Conservation (phyloP, 148 eudicot genomes). For the Talinum fruticosum region DNA sequence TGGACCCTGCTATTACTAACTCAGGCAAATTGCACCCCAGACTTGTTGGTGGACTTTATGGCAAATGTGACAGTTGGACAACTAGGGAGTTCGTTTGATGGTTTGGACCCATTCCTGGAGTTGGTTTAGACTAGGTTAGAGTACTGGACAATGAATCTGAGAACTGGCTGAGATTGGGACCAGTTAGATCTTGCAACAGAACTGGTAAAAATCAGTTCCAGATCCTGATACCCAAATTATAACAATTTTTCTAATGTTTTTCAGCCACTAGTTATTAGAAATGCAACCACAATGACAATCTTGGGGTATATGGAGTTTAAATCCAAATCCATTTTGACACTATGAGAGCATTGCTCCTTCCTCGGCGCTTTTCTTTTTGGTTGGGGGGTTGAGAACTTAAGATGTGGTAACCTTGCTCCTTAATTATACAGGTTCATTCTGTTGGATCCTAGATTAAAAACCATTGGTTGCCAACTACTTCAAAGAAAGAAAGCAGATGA, state of each 20-base stretch:
- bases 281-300: not conserved
- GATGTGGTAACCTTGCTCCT: too few species aligned
- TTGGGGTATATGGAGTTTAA: not conserved
- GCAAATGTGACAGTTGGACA: not conserved
- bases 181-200: not conserved
- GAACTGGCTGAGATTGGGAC: not conserved
- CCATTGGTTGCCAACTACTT: too few species aligned
- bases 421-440: too few species aligned
- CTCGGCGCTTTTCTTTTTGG: too few species aligned
- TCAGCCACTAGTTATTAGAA: not conserved
- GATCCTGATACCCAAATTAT: not conserved
- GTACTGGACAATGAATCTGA: not conserved
- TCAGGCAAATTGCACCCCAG: not conserved
- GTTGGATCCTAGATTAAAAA: too few species aligned
- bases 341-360: too few species aligned
- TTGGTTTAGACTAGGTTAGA: not conserved
- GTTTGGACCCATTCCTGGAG: not conserved
- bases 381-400: too few species aligned
- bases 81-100: not conserved
- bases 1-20: not conserved
- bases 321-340: too few species aligned
- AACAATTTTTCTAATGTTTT: not conserved
- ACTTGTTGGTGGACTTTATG: not conserved
- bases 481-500: too few species aligned
- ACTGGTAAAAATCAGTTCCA: not conserved